Evolutionary conservation across 805 yeast species (phyloP), one percentile per base, ranked within the genome.

Genomic region (Grigorovia humatica): DNA sequence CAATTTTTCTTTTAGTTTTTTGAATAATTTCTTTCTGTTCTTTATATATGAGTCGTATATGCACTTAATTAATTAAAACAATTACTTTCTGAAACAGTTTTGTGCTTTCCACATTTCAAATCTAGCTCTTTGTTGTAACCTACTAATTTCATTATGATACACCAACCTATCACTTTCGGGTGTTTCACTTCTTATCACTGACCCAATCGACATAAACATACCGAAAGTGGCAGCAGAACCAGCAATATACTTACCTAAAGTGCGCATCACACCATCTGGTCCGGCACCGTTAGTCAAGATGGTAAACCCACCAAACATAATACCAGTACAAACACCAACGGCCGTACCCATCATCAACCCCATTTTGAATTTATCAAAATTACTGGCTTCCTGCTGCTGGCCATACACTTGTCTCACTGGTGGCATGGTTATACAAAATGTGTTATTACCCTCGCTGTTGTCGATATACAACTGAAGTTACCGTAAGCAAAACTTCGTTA

Each of bases 181-280:
- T 47, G 70, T 70, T 56, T 87, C 96, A 47, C 91, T 83, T 74
- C 96, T 80, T 56, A 87, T 87, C 18, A 87, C 89, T 11, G 96
- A 87, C 42, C 99, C 98, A 58, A 91, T 85, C 45, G 95, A 85
- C 98, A 91, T 90, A 70, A 91, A 88, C 60, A 91, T 77, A 43
- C 97, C 97, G 70, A 93, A 91, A 11, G 97, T 91, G 48, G 95
- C 96, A 2, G 96, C 96, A 5, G 96, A 88, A 51, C 97, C 97
- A 62, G 85, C 83, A 70, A 93, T 90, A 71, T 90, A 93, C 72
- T 91, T 96, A 52, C 99, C 98, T 64, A 93, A 74, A 1, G 97
- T 91, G 73, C 96, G 83, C 83, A 93, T 86, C 52, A 88, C 88
- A 52, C 99, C 99, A 64, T 88, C 86, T 48, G 99, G 99, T 13